A percentile compares a stretch with the other conserved stretches of the same genome.
These are phyloP conservation scores for Bipolaris zeicola DNA, from an alignment of 2,329 filamentous ascomycete genomes.

Conservation along the genomic window DNA sequence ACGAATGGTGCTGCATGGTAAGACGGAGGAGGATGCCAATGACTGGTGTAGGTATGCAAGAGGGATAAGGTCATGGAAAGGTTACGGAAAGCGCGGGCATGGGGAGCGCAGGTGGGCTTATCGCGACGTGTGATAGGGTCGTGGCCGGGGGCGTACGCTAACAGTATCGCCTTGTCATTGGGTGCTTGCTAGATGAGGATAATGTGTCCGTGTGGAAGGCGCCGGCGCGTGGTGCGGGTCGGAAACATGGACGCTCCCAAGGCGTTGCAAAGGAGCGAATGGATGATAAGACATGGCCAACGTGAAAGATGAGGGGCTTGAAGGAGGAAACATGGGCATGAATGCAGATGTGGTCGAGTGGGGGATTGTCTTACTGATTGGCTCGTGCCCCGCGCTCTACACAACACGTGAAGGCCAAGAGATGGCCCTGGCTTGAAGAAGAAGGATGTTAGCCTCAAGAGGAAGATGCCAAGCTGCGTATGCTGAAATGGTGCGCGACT, in stretches of 20 bases:
- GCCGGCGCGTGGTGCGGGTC: constrained; percentile 28
- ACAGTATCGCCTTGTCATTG: constrained; percentile 33
- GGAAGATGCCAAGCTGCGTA: constrained; percentile 27
- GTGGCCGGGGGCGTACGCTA: constrained; percentile 16
- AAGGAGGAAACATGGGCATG: background rate
- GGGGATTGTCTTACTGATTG: background rate
- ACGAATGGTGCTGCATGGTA: constrained; percentile 18
- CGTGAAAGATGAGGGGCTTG: constrained; percentile 21
- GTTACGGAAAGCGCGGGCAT: constrained; percentile 17
- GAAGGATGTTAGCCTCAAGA: constrained; percentile 26
- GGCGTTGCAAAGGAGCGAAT: constrained; percentile 30
- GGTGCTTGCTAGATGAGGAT: constrained; percentile 20
- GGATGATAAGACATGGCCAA: constrained; percentile 18
- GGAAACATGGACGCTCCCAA: constrained; percentile 18
- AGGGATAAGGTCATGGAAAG: constrained; percentile 20
- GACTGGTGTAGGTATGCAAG: constrained; percentile 14
- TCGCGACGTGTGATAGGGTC: constrained; percentile 36
- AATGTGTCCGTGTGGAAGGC: constrained; percentile 14
- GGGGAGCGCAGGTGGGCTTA: constrained; percentile 34
- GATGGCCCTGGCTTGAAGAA: constrained; percentile 19
- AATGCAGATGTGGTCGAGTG: background rate
- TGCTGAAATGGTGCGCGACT: constrained; percentile 13
- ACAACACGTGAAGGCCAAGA: constrained; percentile 24
- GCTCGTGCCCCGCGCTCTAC: constrained; percentile 7
- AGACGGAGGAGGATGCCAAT: constrained; percentile 2